Conservation (phyloP, 345 rosid species). For the Eucalyptus regnans region DNA sequence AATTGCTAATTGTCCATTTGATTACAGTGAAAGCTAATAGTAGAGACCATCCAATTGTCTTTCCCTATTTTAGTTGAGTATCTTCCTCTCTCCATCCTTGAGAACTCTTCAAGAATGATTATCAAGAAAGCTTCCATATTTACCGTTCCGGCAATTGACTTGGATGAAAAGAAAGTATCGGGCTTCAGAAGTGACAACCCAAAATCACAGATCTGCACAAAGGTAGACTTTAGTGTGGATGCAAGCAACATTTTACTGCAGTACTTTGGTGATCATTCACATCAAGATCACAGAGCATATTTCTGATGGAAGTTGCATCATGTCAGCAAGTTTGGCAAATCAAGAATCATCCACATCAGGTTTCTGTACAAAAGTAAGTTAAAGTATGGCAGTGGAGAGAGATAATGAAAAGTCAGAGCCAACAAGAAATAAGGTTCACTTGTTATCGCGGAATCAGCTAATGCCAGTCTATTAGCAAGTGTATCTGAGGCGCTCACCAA, state of each 20-base stretch:
- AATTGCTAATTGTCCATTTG: not conserved
- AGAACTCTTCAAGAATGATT: not conserved
- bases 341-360: not conserved
- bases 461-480: too few species aligned
- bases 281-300: not conserved
- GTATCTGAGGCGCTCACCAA: too few species aligned
- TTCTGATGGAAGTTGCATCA: not conserved
- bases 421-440: not conserved
- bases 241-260: not conserved
- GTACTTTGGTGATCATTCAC: too few species aligned
- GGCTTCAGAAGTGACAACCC: constrained; percentile 93
- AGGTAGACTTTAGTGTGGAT: not conserved
- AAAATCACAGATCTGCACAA: constrained; percentile 80
- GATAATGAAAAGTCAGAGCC: not conserved
- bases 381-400: not conserved
- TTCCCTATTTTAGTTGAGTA: not conserved
- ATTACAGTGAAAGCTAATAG: not conserved
- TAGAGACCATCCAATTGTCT: not conserved
- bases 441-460: not conserved
- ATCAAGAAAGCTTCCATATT: not conserved
- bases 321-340: not conserved
- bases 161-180: constrained; percentile 83
- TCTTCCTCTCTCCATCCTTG: not conserved
- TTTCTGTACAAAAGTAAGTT: not conserved
- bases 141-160: constrained; percentile 98